Evolutionary conservation across 2,329 filamentous ascomycete species (phyloP).

Genomic region (Nigrospora sphaerica): DNA sequence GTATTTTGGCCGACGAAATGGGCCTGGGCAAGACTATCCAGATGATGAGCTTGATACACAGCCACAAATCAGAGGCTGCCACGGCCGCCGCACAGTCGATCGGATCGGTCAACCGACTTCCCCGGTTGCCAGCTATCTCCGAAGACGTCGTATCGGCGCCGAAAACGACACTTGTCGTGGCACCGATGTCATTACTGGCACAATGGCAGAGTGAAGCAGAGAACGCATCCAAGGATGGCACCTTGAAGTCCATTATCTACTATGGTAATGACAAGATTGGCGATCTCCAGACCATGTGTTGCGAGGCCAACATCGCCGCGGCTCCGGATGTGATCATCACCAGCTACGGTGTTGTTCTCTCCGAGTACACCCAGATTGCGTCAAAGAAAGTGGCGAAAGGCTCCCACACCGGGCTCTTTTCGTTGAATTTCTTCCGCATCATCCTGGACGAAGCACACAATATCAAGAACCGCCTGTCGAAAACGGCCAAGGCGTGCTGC

Average conservation of each 20-base stretch:
- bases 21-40: conserved; percentile 97
- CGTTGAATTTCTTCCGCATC: conserved; percentile 86
- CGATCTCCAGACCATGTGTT: conserved; percentile 75
- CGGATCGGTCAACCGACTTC: conserved; percentile 51
- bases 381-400: conserved; percentile 59
- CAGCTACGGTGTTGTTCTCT: conserved; percentile 86
- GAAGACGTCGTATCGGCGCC: conserved; percentile 61
- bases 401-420: conserved; percentile 71
- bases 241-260: conserved; percentile 80
- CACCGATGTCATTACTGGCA: conserved; percentile 90
- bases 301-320: conserved; percentile 60
- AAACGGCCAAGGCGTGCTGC: conserved; percentile 92
- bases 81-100: conserved; percentile 26
- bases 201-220: conserved; percentile 96
- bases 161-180: conserved; percentile 89
- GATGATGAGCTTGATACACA: conserved; percentile 90
- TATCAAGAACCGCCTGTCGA: conserved; percentile 85
- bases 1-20: conserved; percentile 95
- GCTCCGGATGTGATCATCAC: conserved; percentile 92
- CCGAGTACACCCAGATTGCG: conserved; percentile 74
- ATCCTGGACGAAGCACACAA: conserved; percentile 94
- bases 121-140: conserved; percentile 52
- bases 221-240: conserved; percentile 79
- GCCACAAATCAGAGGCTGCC: conserved; percentile 59
- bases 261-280: conserved; percentile 80